Evolutionary conservation across 768 basidiomycete species (phyloP), one percentile per base, ranked within the genome.

Genomic region (Phylloporus sp.): DNA sequence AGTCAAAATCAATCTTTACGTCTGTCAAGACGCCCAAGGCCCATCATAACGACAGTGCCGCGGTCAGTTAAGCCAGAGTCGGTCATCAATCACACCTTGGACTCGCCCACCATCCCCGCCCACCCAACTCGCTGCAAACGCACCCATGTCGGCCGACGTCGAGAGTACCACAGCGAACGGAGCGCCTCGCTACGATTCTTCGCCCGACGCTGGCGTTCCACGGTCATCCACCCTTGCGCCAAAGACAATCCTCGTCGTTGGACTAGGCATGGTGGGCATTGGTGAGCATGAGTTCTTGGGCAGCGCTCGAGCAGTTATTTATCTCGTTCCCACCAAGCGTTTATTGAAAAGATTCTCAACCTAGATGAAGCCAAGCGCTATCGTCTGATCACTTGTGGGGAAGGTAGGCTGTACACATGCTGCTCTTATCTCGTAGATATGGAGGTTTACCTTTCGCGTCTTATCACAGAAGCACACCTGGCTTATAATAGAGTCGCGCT

Each of bases 271-370:
- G 48, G 48, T 49, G 42, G 48, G 48, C 18, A 49, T 49, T 22
- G 48, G 48, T 49, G 48, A 44, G 48, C 15, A 9, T 17, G 32
- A 5, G 14, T 17, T 22, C 15, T 15, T 6, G 20, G 24, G 15
- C 11, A 11, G 4, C 2, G 15, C 2, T n/a, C 11, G 23, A 21
- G 20, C 20, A 27, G 13, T 13, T 49, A 44, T 49, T 44, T 38
- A 49, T 43, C 5, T 38, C 21, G 6, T 28, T 37, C 23, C 26
- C n/a, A 14, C 28, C 18, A 17, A 49, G 82, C 81, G 0, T 84
- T 85, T 67, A 82, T 85, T 55, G 82, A 85, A 59, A 85, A 84
- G 54, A 66, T 86, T 24, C 69, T 84, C 34, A 71, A 73, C 45
- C 69, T 80, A 22, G 80, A 85, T 53, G 70, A 73, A 17, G 61